These are phyloP conservation scores for Prunus mongolica DNA, from an alignment of 306 rosid species.

Conservation along the genomic window DNA sequence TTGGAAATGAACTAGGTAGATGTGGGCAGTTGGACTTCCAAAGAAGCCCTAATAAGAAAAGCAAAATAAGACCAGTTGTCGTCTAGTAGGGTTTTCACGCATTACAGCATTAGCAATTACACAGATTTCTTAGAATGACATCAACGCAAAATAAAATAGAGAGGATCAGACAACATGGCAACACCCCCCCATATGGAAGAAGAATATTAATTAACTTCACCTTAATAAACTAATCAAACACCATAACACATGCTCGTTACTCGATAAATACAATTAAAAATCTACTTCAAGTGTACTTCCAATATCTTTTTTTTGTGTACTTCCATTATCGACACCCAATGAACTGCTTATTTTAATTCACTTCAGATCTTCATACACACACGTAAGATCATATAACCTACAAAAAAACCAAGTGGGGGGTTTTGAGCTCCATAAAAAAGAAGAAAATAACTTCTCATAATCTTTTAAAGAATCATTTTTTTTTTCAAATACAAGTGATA, in stretches of 20 bases:
- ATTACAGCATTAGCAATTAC: not conserved
- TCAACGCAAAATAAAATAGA: not conserved
- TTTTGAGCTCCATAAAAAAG: not conserved
- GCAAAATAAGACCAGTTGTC: not conserved
- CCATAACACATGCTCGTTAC: constrained; percentile 29
- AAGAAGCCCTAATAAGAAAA: not conserved
- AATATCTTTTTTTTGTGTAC: constrained; percentile 34
- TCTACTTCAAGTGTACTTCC: constrained; percentile 59
- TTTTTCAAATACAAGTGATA: too few relatives aligned
- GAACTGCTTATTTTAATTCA: constrained; percentile 37
- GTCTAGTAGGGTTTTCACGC: not conserved
- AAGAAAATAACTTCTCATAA: not conserved
- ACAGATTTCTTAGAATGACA: not conserved
- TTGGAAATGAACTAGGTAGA: not conserved
- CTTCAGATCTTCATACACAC: constrained; percentile 33
- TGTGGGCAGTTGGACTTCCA: not conserved
- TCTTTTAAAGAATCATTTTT: not conserved
- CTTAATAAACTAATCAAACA: not conserved
- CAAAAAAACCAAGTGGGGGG: not conserved
- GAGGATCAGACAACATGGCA: not conserved
- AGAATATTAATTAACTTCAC: not conserved
- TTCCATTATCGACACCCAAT: constrained; percentile 40
- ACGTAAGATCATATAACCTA: constrained; percentile 20
- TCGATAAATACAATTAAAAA: constrained; percentile 29
- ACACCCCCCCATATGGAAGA: not conserved